These are phyloP conservation scores for Malus hybrid DNA, from an alignment of 331 rosid species.

Conservation along the genomic window DNA sequence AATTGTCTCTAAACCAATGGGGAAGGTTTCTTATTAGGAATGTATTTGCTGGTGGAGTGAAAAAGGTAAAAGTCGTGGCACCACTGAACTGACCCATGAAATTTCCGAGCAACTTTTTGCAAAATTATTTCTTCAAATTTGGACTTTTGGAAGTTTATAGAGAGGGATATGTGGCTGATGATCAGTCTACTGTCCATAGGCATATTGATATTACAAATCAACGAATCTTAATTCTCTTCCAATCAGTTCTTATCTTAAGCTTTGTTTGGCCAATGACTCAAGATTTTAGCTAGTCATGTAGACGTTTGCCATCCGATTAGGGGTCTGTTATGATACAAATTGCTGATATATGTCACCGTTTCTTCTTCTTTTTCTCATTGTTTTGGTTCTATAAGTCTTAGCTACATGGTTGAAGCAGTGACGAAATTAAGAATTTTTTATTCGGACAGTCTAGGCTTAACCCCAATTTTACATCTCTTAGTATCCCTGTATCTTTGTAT, in stretches of 20 bases:
- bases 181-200: too few species aligned
- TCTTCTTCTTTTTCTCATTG: too few species aligned
- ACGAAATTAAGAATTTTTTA: too few species aligned
- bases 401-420: too few species aligned
- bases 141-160: constrained; percentile 4
- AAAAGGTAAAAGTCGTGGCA: constrained; percentile 31
- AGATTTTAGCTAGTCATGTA: neutral
- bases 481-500: too few species aligned
- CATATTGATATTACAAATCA: neutral
- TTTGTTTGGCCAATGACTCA: neutral
- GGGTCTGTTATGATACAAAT: neutral
- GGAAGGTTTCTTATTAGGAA: constrained; percentile 9
- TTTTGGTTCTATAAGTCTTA: too few species aligned
- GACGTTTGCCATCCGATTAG: neutral
- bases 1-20: constrained; percentile 7
- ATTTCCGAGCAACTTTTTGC: constrained; percentile 20
- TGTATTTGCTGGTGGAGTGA: constrained; percentile 25
- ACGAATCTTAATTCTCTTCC: neutral
- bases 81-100: constrained; percentile 15
- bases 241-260: neutral
- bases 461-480: too few species aligned
- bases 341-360: too few species aligned
- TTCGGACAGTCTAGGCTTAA: too few species aligned
- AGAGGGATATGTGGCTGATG: too few species aligned
- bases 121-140: neutral